Conservation (phyloP, 768 basidiomycete genomes). For the Macrolepiota albuminosa region DNA sequence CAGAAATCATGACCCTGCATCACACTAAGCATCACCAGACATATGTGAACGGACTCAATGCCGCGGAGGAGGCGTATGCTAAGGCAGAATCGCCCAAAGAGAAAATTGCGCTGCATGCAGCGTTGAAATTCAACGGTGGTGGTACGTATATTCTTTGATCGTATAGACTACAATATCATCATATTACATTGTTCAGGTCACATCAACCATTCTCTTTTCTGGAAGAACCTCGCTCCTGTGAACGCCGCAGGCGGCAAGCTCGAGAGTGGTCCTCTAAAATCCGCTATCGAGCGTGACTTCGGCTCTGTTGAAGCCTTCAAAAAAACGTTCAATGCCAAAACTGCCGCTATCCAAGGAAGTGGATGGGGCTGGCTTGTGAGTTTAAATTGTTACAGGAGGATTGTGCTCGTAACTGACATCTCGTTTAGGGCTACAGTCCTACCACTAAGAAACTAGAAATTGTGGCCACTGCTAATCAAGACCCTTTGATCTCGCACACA, state of each 20-base stretch:
- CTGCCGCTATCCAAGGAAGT: conserved; percentile 91
- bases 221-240: conserved; percentile 90
- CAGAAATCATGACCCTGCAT: conserved; percentile 92
- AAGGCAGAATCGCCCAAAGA: conserved; percentile 63
- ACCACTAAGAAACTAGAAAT: conserved; percentile 75
- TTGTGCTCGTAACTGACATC: neutral
- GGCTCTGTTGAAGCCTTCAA: conserved; percentile 86
- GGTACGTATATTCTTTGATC: conserved; percentile 38
- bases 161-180: too few species aligned
- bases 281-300: conserved; percentile 75
- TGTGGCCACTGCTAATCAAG: conserved; percentile 93
- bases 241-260: conserved; percentile 61
- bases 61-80: conserved; percentile 81
- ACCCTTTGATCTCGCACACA: conserved; percentile 74
- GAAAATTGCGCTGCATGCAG: conserved; percentile 80
- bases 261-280: conserved; percentile 61
- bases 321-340: conserved; percentile 79
- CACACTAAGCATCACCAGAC: conserved; percentile 89
- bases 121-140: conserved; percentile 98
- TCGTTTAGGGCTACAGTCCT: conserved; percentile 63
- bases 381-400: conserved; percentile 4
- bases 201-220: conserved; percentile 95
- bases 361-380: conserved; percentile 97
- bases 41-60: conserved; percentile 93
- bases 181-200: conserved; percentile 47